Percentiles rank a stretch among this genome's conserved stretches.
Conservation (phyloP, 306 rosid genomes). For the Canavalia gladiata region DNA sequence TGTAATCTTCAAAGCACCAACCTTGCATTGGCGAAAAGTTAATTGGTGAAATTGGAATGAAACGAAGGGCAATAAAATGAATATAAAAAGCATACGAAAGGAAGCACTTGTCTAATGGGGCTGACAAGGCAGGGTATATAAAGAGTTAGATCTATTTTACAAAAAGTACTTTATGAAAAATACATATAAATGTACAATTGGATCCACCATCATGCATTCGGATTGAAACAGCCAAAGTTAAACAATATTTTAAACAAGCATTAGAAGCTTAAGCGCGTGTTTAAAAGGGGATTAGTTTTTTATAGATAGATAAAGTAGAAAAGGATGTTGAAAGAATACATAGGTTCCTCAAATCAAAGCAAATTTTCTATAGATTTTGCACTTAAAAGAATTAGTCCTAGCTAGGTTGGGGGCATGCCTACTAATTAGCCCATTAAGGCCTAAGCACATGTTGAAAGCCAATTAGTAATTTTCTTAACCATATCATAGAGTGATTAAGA, state of each 20-base stretch:
- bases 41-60: too few species aligned
- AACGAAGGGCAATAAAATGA: background rate
- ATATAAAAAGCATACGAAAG: constrained; percentile 27
- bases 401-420: constrained; percentile 33
- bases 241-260: constrained; percentile 38
- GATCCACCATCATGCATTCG: constrained; percentile 44
- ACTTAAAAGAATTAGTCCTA: background rate
- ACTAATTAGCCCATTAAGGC: constrained; percentile 48
- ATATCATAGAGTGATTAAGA: constrained; percentile 20
- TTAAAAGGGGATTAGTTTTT: constrained; percentile 46
- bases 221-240: constrained; percentile 43
- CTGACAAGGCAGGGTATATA: constrained; percentile 38
- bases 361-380: constrained; percentile 23
- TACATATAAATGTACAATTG: constrained; percentile 24
- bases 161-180: constrained; percentile 40
- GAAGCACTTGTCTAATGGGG: constrained; percentile 43
- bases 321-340: constrained; percentile 31
- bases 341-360: constrained; percentile 37
- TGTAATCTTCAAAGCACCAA: constrained; percentile 27
- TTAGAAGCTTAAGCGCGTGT: constrained; percentile 51
- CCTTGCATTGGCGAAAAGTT: too few species aligned
- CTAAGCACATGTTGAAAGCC: constrained; percentile 48
- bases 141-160: constrained; percentile 21
- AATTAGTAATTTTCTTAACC: background rate
- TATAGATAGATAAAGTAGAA: constrained; percentile 33